Base-by-base conservation (phyloP, 2,329 filamentous ascomycete genomes). In the Aspergillus unguis region DNA sequence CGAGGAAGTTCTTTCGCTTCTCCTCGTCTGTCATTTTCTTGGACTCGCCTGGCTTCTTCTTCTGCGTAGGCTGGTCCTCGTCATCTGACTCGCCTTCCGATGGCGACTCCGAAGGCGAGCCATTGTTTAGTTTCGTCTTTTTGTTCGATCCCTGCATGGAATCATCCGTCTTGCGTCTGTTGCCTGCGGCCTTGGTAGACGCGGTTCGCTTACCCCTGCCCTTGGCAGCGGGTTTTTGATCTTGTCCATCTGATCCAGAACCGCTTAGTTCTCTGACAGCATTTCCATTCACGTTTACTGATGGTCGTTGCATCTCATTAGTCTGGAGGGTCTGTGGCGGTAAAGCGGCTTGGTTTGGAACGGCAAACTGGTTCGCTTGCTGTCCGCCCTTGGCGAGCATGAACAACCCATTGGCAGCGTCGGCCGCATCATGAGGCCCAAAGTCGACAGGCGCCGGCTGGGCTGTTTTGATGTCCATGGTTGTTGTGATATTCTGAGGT, bases 1-100 rank as follows among this genome's bases (percentile, higher is more conserved):
- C 94, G 2, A 99, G 78, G 72, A 99, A 99, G 70, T 97, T 99
- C 76, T 95, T 96, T 38, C 94, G 83, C 78, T 99, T 99, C 77
- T 99, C 94, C 67, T 97, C 94, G 52, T 97, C 94, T 0, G 92
- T 96, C 90, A 96, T 95, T 78, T 96, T 96, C 63, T 86, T 83
- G 37, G 79, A 72, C 44, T 83, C 77, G 46, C 62, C 66, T 29
- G 78, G 78, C 45, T 83, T 80, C 43, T 78, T 81, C 58, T 79
- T 63, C 35, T 48, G 27, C 11, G 65, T 6, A n/a, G 38, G 47
- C 32, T 70, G 79, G 48, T 74, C 77, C 48, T 74, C 77, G 4
- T 81, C 77, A 2, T 84, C 80, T 0, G 76, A 77, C n/a, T 80
- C 77, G 26, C 76, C 77, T 4, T 75, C 73, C 17, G 71, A 70